These are phyloP conservation scores for Xylaria scruposa DNA, from an alignment of 495 filamentous ascomycete genomes.

Conservation along the genomic window DNA sequence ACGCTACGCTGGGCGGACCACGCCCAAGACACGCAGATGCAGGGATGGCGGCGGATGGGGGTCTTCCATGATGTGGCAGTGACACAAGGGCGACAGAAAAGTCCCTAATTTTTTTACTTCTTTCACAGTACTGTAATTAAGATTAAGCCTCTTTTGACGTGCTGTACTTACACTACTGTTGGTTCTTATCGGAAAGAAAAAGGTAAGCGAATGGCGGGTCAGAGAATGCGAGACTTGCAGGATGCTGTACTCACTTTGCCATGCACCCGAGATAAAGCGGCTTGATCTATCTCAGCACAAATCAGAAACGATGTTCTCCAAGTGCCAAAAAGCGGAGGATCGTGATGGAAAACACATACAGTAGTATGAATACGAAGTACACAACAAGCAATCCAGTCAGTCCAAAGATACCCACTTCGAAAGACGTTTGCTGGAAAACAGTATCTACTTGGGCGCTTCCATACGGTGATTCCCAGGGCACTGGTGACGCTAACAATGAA, in stretches of 20 bases:
- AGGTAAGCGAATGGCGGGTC: neutral
- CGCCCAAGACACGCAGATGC: conserved; percentile 5
- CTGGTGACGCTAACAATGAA: neutral
- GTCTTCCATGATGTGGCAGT: conserved; percentile 1
- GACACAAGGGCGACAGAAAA: conserved; percentile 7
- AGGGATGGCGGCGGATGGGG: neutral
- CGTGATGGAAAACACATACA: neutral
- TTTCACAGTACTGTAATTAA: neutral
- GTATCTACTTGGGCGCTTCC: neutral
- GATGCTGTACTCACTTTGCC: neutral
- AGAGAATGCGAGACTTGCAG: conserved; percentile 9
- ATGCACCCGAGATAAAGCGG: neutral
- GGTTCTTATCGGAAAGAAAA: neutral
- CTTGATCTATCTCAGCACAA: conserved; percentile 10
- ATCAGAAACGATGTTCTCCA: neutral
- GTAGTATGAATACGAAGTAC: neutral
- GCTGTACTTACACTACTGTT: neutral
- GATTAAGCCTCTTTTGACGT: neutral
- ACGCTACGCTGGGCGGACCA: neutral
- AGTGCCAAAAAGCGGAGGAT: neutral
- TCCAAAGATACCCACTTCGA: neutral
- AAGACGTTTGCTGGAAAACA: neutral
- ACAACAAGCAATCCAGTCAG: neutral
- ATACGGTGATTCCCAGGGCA: neutral
- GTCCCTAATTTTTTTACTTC: neutral